Base-by-base conservation (phyloP, 345 rosid species). In the Trapa bicornis region DNA sequence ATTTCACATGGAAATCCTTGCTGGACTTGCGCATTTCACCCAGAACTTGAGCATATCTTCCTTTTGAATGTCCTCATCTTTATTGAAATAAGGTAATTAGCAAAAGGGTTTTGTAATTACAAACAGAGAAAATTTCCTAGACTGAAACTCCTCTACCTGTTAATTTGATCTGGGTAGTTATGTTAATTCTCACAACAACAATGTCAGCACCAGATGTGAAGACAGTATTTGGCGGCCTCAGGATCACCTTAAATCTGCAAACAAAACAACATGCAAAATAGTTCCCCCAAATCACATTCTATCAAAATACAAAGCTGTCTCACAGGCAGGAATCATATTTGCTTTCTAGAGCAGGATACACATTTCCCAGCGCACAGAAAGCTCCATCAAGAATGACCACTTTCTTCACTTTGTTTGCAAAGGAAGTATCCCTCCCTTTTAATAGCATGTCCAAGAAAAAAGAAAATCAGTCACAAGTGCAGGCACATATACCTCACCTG, bases 311-410 rank as follows among this genome's bases (percentile, higher is more conserved):
- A 9, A 57, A 29, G 61, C 61, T 57, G 35, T 36, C 36, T 52
- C 1, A 50, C 67, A n/a, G 39, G 32, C 38, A 60, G 71, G 7
- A 71, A 79, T 75, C 85, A 89, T 95, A 80, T 94, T 94, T 32
- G 96, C 99, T 63, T 22, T 94, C 97, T 61, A 96, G 95, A 58
- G 99, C 96, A 70, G 99, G 97, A 77, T 87, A 88, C 38, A 91
- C 95, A 80, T 94, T 94, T 72, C 99, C 97, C 76, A 85, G 68
- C 32, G 97, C 84, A 75, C 87, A 91, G 87, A 94, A 94, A 22
- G 97, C 75, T 75, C 99, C 99, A 61, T 97, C 99, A 61, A 94
- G 97, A 45, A 91, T 58, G 73, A 94, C 86, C 29, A 94, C 83
- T 57, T 74, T 87, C 76, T 89, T 94, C 70, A 91, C 97, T 74